Base-by-base conservation (phyloP, 164 flowering plant species). In the Stephania yunnanensis region DNA sequence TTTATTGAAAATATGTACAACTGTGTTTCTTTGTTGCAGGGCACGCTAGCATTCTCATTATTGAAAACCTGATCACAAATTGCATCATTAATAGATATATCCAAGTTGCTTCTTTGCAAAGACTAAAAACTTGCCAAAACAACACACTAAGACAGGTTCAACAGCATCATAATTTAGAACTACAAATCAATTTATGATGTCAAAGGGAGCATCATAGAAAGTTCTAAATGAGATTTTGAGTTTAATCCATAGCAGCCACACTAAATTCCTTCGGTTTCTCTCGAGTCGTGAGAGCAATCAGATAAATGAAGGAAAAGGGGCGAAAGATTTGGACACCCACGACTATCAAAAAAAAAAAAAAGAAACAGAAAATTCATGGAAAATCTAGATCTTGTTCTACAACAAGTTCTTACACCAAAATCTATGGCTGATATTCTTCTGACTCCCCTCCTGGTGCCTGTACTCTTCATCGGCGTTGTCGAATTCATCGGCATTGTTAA, bases 381-480 rank as follows among this genome's bases (percentile, higher is more conserved):
- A 53, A 42, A 0, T 42, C 68, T 42, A 9, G 70, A 75, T 69
- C 42, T 58, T 75, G 44, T 12, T 22, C 48, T 44, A 61, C 22
- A 69, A 46, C 30, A 17, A 19, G 48, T 48, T n/a, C 20, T 25
- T 17, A 63, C 9, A 76, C 69, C 25, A 22, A 36, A 22, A 5
- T 10, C 78, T 76, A 83, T 68, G 90, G 90, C 58, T 63, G 42
- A 71, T 68, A 83, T 58, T 53, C 78, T 22, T 78, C 82, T 36
- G 73, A 73, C 36, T 77, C 55, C 79, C 80, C 44, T 46, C 70
- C 25, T 77, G 69, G 65, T 71, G 71, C 67, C 80, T 75, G 53
- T 70, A 84, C 77, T 84, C 83, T 64, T 84, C 89, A 82, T 83
- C 86, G 75, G 86, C 67, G 70, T 82, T 71, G 48, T 52, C 30